Evolutionary conservation across 2,329 filamentous ascomycete species (phyloP).

Genomic region (Pezicula radicicola): DNA sequence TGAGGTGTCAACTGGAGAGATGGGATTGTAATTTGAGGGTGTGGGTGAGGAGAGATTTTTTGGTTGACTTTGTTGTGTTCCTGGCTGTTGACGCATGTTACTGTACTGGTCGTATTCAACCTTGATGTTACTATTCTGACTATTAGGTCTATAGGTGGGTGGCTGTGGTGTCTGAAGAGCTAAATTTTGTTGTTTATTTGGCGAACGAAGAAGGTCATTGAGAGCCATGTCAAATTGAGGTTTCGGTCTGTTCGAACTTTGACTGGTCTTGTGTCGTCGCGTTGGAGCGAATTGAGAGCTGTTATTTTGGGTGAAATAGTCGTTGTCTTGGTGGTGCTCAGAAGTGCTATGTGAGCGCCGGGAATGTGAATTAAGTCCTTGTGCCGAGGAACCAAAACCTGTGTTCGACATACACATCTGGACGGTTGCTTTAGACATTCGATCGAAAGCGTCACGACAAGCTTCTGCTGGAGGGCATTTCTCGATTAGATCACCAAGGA

Average conservation of each 20-base stretch:
- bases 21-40: conserved; percentile 17
- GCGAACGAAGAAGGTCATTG: conserved; percentile 24
- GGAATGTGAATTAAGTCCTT: conserved; percentile 20
- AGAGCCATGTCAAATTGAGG: conserved; percentile 29
- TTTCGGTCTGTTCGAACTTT: conserved; percentile 17
- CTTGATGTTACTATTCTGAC: conserved; percentile 8
- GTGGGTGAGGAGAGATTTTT: conserved; percentile 8
- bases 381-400: conserved; percentile 25
- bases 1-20: conserved; percentile 24
- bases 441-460: conserved; percentile 89
- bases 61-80: conserved; percentile 2
- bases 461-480: conserved; percentile 95
- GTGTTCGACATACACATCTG: conserved; percentile 88
- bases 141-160: neutral
- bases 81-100: neutral
- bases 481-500: conserved; percentile 85
- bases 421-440: conserved; percentile 92
- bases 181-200: neutral
- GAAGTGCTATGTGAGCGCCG: conserved; percentile 7
- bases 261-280: conserved; percentile 11
- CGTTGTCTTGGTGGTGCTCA: neutral
- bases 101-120: conserved; percentile 15
- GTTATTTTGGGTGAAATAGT: conserved; percentile 17
- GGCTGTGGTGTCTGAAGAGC: neutral
- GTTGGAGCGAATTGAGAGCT: conserved; percentile 2